Percentiles rank a stretch among this genome's conserved stretches.
Conservation (phyloP, 306 rosid species). For the Cicer bijugum region DNA sequence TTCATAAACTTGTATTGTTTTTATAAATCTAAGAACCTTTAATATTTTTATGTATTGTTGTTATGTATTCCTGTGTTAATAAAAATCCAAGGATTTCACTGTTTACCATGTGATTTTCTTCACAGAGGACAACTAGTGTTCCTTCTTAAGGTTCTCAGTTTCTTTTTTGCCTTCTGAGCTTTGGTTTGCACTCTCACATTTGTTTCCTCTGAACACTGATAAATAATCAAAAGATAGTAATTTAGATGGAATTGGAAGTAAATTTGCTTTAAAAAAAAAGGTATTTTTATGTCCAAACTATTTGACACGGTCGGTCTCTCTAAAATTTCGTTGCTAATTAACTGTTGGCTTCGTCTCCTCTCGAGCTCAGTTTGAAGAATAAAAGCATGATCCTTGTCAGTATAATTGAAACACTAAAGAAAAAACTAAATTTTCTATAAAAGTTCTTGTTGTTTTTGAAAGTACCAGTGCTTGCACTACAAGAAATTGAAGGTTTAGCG, state of each 20-base stretch:
- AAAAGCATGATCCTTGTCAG: constrained; percentile 28
- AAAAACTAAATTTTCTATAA: no score
- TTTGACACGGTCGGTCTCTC: no score
- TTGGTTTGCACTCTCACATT: constrained; percentile 57
- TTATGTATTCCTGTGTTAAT: neutral
- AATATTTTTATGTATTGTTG: no score
- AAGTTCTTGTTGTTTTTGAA: no score
- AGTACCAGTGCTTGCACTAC: no score
- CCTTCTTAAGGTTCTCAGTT: constrained; percentile 64
- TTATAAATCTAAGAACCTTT: no score
- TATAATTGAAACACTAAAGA: no score
- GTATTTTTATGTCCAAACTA: neutral
- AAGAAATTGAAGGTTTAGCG: no score
- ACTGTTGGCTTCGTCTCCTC: constrained; percentile 78
- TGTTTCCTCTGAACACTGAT: constrained; percentile 68
- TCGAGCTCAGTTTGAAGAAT: constrained; percentile 66
- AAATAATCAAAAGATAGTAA: neutral
- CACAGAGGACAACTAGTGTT: constrained; percentile 63
- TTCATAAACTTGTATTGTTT: no score
- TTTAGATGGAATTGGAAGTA: neutral
- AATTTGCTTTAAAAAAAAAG: neutral
- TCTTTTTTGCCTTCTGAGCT: constrained; percentile 66
- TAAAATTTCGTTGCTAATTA: neutral
- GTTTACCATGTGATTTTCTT: constrained; percentile 39
- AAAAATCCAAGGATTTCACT: constrained; percentile 1